Conservation (phyloP, 148 eudicot species). For the Limonium bicolor region DNA sequence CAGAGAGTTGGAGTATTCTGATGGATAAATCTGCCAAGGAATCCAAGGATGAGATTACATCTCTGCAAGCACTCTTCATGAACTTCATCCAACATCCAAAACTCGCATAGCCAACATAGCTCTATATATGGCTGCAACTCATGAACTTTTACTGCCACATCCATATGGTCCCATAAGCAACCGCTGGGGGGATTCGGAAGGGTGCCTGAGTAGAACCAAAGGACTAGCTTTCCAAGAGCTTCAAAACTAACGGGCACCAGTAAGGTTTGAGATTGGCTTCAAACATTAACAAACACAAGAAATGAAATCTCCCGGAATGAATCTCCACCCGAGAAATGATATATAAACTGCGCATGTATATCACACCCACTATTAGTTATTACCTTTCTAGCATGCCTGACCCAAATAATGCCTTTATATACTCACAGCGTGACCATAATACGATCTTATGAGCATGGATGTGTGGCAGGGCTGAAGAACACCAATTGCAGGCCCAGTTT, state of each 20-base stretch:
- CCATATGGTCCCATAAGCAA: conserved; percentile 66
- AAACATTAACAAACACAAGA: conserved; percentile 5
- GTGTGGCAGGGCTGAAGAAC: conserved; percentile 39
- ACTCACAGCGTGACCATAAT: conserved; percentile 46
- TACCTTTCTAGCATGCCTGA: conserved; percentile 98
- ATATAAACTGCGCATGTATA: neutral
- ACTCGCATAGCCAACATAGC: conserved; percentile 69
- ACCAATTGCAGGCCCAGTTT: conserved; percentile 35
- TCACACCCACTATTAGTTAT: neutral
- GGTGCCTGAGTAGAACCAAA: conserved; percentile 56
- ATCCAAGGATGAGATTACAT: conserved; percentile 36
- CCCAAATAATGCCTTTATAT: conserved; percentile 48
- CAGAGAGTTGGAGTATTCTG: conserved; percentile 45
- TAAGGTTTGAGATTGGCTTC: conserved; percentile 42
- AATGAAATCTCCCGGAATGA: too few species aligned
- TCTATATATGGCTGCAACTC: conserved; percentile 50
- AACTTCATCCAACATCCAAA: conserved; percentile 53
- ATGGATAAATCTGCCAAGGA: conserved; percentile 31
- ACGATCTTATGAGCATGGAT: conserved; percentile 67
- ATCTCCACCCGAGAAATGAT: neutral
- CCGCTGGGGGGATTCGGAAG: conserved; percentile 44
- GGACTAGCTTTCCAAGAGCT: conserved; percentile 45
- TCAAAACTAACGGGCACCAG: conserved; percentile 57
- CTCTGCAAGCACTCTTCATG: conserved; percentile 21
- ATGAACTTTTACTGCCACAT: conserved; percentile 20